Percentiles rank a stretch among this genome's conserved stretches.
Conservation (phyloP, 371 early-diverging fungal species). For the Rhizopus arrhizus region DNA sequence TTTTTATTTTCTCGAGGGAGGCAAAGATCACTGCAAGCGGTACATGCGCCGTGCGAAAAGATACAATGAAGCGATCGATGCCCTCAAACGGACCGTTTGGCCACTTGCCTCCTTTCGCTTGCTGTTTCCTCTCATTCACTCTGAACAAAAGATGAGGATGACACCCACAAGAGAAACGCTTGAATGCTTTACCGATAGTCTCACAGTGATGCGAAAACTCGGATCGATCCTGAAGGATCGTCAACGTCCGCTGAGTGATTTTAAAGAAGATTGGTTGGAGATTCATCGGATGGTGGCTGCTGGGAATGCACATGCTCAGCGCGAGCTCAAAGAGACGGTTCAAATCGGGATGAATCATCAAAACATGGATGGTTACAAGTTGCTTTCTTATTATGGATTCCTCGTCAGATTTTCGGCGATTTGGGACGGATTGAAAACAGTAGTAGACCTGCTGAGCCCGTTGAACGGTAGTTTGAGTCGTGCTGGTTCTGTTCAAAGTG, state of each 20-base stretch:
- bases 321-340: slow-evolving; percentile 17
- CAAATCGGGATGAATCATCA: slow-evolving; percentile 12
- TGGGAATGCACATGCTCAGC: slow-evolving; percentile 20
- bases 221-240: slow-evolving; percentile 18
- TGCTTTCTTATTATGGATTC: slow-evolving; percentile 29
- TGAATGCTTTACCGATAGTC: slow-evolving; percentile 27
- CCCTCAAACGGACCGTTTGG: slow-evolving; percentile 40
- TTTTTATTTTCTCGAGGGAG: slow-evolving; percentile 24
- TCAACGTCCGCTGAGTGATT: slow-evolving; percentile 21
- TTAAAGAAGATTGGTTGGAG: slow-evolving; percentile 26
- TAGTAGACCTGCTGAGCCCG: slow-evolving; percentile 28
- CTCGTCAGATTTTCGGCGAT: slow-evolving; percentile 29
- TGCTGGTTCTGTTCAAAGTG: slow-evolving; percentile 6
- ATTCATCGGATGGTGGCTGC: slow-evolving; percentile 28
- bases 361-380: slow-evolving; percentile 23
- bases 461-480: slow-evolving; percentile 26
- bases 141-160: not conserved
- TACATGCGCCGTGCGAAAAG: slow-evolving; percentile 33
- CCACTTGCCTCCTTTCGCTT: slow-evolving; percentile 40
- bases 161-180: slow-evolving; percentile 20
- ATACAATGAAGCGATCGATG: slow-evolving; percentile 41
- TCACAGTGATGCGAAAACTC: slow-evolving; percentile 25
- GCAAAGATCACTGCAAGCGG: slow-evolving; percentile 23
- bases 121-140: slow-evolving; percentile 28
- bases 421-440: slow-evolving; percentile 30